phyloP scores from a whole-genome alignment of 2,329 filamentous ascomycete species.

The Myriosclerotinia duriaeana region DNA sequence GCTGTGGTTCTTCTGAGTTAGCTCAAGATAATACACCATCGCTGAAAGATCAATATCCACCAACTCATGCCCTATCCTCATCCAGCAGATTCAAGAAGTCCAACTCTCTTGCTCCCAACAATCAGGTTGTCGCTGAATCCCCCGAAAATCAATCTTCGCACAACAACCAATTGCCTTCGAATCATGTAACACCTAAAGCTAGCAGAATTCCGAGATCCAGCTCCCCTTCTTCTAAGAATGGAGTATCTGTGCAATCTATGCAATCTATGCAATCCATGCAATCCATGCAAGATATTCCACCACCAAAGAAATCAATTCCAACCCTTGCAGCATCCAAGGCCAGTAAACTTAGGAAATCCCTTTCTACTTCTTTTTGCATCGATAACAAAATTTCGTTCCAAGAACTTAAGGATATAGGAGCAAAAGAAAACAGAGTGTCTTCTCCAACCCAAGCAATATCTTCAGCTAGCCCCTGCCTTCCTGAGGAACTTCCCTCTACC shows the following conservation, averaged over 20 bases:
- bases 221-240: background rate
- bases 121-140: background rate
- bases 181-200: background rate
- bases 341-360: constrained; percentile 5
- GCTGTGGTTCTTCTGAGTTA: background rate
- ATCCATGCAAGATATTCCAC: background rate
- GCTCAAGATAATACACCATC: background rate
- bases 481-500: background rate
- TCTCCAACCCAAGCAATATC: background rate
- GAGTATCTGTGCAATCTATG: background rate
- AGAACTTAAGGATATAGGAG: background rate
- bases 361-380: background rate
- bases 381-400: background rate
- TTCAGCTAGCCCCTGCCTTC: background rate
- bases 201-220: background rate
- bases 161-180: background rate
- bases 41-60: background rate
- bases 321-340: constrained; percentile 6
- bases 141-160: background rate
- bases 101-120: background rate
- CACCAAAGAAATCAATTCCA: background rate
- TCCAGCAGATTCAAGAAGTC: constrained; percentile 5
- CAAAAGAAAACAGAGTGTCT: background rate
- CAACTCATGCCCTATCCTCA: background rate
- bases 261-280: background rate